Conservation (phyloP, 768 basidiomycete genomes). For the Phaeotremella skinneri region DNA sequence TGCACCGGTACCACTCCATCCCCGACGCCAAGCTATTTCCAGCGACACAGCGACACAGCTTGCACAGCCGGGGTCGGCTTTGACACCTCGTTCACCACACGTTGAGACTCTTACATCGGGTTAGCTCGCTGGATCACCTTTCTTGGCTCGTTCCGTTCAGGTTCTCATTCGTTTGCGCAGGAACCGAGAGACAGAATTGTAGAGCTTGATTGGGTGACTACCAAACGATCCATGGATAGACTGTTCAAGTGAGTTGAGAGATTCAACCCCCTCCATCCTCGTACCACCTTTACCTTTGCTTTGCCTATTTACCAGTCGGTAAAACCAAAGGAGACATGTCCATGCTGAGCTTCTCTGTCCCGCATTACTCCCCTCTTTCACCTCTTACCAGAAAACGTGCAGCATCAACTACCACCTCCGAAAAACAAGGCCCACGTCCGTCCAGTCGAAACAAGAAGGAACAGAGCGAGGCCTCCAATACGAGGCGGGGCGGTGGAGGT, state of each 20-base stretch:
- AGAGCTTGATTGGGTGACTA: not conserved
- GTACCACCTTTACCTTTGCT: not conserved
- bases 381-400: constrained; percentile 13
- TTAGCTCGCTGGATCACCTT: too few relatives aligned
- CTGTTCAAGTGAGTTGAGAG: constrained; percentile 20
- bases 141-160: too few relatives aligned
- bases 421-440: not conserved
- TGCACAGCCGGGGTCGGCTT: too few relatives aligned
- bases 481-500: not conserved
- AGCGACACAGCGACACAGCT: too few relatives aligned
- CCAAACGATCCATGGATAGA: constrained; percentile 12
- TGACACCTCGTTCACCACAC: too few relatives aligned
- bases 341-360: not conserved
- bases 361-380: not conserved
- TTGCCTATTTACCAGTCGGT: not conserved
- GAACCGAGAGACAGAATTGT: too few relatives aligned
- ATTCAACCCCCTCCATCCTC: not conserved
- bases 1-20: too few relatives aligned
- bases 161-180: too few relatives aligned
- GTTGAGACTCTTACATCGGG: too few relatives aligned
- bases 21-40: too few relatives aligned
- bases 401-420: constrained; percentile 9
- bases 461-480: not conserved
- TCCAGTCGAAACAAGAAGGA: not conserved
- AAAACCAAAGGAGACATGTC: not conserved